These are phyloP conservation scores for Curvularia lunata DNA, from an alignment of 2,329 filamentous ascomycete genomes.

Conservation along the genomic window DNA sequence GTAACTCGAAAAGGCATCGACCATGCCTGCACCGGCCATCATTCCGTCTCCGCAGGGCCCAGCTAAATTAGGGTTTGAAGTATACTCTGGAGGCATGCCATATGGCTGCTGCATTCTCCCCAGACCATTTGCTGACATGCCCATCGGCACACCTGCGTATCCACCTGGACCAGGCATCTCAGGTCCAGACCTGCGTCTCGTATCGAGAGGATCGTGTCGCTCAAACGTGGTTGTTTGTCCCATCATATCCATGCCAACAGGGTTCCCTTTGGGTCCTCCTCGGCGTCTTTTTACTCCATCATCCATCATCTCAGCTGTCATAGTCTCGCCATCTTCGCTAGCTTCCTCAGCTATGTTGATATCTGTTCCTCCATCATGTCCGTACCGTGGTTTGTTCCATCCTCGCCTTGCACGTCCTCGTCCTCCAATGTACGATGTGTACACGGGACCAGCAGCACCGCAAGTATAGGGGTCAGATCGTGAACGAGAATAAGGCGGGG, in stretches of 20 bases:
- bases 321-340: constrained; percentile 13
- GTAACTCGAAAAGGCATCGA: constrained; percentile 10
- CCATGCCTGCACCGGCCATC: neutral
- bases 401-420: neutral
- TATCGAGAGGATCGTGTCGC: neutral
- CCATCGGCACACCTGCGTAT: neutral
- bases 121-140: neutral
- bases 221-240: neutral
- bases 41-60: neutral
- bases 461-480: neutral
- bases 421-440: neutral
- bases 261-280: neutral
- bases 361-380: neutral
- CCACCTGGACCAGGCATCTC: constrained; percentile 4
- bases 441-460: constrained; percentile 4
- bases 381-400: neutral
- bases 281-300: constrained; percentile 1
- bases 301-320: neutral
- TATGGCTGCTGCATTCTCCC: constrained; percentile 4
- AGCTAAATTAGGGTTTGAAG: constrained; percentile 13
- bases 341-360: constrained; percentile 4
- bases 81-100: constrained; percentile 18
- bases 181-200: constrained; percentile 10
- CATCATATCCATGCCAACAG: constrained; percentile 2
- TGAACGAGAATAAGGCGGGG: neutral